These are phyloP conservation scores for Xylariaceae sp. DNA, from an alignment of 2,329 filamentous ascomycete species.

Conservation along the genomic window DNA sequence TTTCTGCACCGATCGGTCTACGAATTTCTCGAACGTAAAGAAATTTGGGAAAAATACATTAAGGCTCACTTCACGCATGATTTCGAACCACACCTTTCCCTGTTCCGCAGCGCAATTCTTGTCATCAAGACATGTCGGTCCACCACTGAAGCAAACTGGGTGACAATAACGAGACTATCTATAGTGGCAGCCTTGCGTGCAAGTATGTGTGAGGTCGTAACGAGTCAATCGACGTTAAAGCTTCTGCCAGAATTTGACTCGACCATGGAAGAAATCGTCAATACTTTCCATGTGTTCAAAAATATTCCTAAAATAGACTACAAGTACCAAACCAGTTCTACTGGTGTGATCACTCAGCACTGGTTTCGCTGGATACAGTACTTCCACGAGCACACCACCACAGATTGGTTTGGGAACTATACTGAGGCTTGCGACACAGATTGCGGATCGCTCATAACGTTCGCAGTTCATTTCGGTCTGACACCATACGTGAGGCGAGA, in stretches of 20 bases:
- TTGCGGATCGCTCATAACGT: slow-evolving; percentile 11
- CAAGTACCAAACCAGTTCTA: not conserved
- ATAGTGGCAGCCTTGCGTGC: not conserved
- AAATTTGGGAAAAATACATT: slow-evolving; percentile 7
- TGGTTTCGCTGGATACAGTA: slow-evolving; percentile 5
- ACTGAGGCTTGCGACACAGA: too few relatives aligned
- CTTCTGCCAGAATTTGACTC: slow-evolving; percentile 12
- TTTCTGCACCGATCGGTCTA: slow-evolving; percentile 21
- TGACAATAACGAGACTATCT: not conserved
- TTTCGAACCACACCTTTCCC: slow-evolving; percentile 2
- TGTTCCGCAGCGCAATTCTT: slow-evolving; percentile 15
- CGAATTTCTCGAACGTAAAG: slow-evolving; percentile 13
- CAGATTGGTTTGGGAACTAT: not conserved
- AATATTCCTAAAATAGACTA: too few relatives aligned
- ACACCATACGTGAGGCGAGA: slow-evolving; percentile 4
- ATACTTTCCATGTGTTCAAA: not conserved
- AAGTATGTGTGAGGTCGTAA: not conserved
- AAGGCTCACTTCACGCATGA: not conserved
- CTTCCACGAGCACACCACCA: not conserved
- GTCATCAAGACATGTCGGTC: slow-evolving; percentile 3
- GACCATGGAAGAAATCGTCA: slow-evolving; percentile 3
- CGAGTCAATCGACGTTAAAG: not conserved
- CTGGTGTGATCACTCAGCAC: not conserved
- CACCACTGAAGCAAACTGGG: not conserved
- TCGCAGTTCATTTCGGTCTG: slow-evolving; percentile 7